Conservation (phyloP, 805 yeast species). For the Starmerella apicola region DNA sequence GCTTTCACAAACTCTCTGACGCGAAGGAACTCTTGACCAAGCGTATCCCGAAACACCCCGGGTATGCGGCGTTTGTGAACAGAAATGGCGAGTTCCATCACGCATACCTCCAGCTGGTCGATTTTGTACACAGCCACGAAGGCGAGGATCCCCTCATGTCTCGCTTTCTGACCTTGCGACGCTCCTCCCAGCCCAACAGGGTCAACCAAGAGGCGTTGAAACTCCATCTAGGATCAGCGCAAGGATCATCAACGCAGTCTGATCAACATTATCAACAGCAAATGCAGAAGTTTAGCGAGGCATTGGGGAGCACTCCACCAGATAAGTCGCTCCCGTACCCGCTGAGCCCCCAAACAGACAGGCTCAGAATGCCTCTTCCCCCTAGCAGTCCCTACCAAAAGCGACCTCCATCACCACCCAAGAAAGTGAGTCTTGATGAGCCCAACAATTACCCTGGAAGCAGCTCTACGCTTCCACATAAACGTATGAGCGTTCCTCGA, state of each 20-base stretch:
- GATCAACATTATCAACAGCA: not conserved
- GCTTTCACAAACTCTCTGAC: constrained; percentile 4
- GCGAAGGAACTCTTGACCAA: constrained; percentile 8
- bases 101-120: constrained; percentile 5
- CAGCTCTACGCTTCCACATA: too few relatives aligned
- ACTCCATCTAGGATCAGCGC: not conserved
- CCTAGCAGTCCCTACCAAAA: not conserved
- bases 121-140: constrained; percentile 7
- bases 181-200: constrained; percentile 9
- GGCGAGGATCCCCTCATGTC: constrained; percentile 9
- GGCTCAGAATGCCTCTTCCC: not conserved
- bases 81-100: constrained; percentile 8
- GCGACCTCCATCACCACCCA: too few relatives aligned
- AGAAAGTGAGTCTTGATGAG: too few relatives aligned
- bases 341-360: not conserved
- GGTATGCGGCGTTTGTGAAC: constrained; percentile 4
- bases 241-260: not conserved
- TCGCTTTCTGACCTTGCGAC: constrained; percentile 15
- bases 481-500: not conserved
- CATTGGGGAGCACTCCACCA: not conserved
- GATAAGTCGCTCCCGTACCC: not conserved
- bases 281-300: not conserved
- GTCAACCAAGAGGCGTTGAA: not conserved
- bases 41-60: constrained; percentile 12
- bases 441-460: not conserved